A percentile compares a stretch with the other conserved stretches of the same genome.
phyloP scores from a whole-genome alignment of 495 filamentous ascomycete genomes.

The Tuber calosporum region DNA sequence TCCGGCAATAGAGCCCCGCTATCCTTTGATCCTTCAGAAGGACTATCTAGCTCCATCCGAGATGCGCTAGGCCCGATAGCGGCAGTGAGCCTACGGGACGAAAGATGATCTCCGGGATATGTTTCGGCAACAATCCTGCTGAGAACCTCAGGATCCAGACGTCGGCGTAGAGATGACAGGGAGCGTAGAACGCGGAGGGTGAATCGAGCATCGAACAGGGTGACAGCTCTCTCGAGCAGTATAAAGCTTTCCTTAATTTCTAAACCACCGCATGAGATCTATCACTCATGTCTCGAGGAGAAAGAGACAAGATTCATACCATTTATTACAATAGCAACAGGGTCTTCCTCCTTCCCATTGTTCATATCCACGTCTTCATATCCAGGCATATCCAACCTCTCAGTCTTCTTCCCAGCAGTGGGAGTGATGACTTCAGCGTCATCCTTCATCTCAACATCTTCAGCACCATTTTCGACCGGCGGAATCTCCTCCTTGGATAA shows the following conservation, averaged over 20 bases:
- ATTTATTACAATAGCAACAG: conserved; percentile 46
- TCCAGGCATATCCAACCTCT: conserved; percentile 57
- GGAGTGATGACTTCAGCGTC: conserved; percentile 53
- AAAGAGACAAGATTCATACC: conserved; percentile 20
- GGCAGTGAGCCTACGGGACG: conserved; percentile 61
- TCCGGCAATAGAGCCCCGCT: conserved; percentile 69
- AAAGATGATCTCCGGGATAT: conserved; percentile 58
- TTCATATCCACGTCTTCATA: conserved; percentile 74
- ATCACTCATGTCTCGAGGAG: conserved; percentile 15
- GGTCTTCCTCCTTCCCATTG: conserved; percentile 59
- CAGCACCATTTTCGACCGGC: conserved; percentile 46
- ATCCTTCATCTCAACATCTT: conserved; percentile 78
- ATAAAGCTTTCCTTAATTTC: conserved; percentile 92
- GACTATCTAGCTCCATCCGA: conserved; percentile 74
- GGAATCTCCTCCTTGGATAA: conserved; percentile 25
- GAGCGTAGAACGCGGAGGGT: conserved; percentile 86
- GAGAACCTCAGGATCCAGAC: conserved; percentile 72
- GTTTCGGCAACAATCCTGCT: conserved; percentile 72
- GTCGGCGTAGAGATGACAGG: conserved; percentile 90
- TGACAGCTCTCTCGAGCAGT: conserved; percentile 82
- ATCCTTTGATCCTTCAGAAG: conserved; percentile 49
- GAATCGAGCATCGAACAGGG: conserved; percentile 90
- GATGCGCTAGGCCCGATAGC: conserved; percentile 58
- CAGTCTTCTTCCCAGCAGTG: conserved; percentile 48
- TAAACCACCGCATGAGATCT: conserved; percentile 42